Conservation (phyloP, 176 grass and related monocot genomes). For the Rhynchospora tenuis region DNA sequence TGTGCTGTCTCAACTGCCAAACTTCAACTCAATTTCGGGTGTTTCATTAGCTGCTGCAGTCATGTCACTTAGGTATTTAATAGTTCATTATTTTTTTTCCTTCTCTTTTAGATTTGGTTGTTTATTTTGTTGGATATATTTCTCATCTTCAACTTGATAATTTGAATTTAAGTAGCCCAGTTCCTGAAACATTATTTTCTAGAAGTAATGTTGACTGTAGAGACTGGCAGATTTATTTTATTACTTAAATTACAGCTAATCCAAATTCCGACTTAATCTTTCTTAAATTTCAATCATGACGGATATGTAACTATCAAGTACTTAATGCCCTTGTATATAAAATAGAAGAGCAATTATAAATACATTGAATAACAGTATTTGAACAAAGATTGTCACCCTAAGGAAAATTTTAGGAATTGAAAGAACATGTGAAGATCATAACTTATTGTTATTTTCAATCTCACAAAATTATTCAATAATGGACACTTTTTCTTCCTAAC, state of each 20-base stretch:
- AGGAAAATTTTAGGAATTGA: not conserved
- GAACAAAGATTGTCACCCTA: not conserved
- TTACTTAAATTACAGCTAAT: not conserved
- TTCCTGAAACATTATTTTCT: not conserved
- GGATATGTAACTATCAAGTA: not conserved
- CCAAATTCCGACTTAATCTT: not conserved
- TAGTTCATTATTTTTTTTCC: not conserved
- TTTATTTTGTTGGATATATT: not conserved
- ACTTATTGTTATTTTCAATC: not conserved
- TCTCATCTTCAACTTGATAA: not conserved
- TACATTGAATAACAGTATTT: not conserved
- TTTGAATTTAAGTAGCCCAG: not conserved
- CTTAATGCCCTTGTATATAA: not conserved
- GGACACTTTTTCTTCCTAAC: not conserved
- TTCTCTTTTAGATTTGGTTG: not conserved
- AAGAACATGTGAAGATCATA: not conserved
- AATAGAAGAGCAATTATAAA: not conserved
- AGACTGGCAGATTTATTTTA: not conserved
- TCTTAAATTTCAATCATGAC: not conserved
- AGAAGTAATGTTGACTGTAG: not conserved
- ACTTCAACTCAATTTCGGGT: slow-evolving; percentile 90
- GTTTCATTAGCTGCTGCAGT: slow-evolving; percentile 83
- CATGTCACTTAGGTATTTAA: slow-evolving; percentile 66
- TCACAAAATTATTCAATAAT: not conserved
- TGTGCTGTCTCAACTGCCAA: slow-evolving; percentile 74